Conservation (phyloP, 331 rosid species). For the Erythrophleum ivorense region DNA sequence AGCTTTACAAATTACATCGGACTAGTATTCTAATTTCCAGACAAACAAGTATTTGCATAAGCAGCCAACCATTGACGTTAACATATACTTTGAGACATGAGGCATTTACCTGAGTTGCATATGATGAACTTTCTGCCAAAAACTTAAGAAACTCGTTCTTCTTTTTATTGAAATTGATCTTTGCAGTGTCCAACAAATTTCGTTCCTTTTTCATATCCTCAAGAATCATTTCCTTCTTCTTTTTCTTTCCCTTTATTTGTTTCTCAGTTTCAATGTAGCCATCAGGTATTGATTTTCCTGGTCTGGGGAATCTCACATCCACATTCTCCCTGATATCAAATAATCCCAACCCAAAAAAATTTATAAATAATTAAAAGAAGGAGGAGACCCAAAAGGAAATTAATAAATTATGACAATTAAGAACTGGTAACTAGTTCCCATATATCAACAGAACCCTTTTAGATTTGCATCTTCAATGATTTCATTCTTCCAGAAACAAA, state of each 20-base stretch:
- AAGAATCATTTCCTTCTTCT: constrained; percentile 65
- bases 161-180: constrained; percentile 58
- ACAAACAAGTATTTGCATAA: constrained; percentile 30
- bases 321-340: constrained; percentile 66
- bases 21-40: constrained; percentile 22
- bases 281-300: constrained; percentile 50
- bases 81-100: neutral
- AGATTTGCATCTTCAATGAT: constrained; percentile 14
- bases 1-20: constrained; percentile 16
- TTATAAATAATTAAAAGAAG: neutral
- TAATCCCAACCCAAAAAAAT: neutral
- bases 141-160: constrained; percentile 69
- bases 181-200: constrained; percentile 59
- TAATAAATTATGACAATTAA: neutral
- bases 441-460: constrained; percentile 2
- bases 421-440: neutral
- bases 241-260: constrained; percentile 57
- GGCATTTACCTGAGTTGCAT: constrained; percentile 68
- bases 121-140: constrained; percentile 68
- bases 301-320: constrained; percentile 67
- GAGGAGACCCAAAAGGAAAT: constrained; percentile 12
- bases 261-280: constrained; percentile 51
- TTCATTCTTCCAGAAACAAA: constrained; percentile 32
- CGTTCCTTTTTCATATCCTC: constrained; percentile 70
- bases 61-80: neutral